Conservation (phyloP, 179 eudicot genomes). For the Drosera spatulata region DNA sequence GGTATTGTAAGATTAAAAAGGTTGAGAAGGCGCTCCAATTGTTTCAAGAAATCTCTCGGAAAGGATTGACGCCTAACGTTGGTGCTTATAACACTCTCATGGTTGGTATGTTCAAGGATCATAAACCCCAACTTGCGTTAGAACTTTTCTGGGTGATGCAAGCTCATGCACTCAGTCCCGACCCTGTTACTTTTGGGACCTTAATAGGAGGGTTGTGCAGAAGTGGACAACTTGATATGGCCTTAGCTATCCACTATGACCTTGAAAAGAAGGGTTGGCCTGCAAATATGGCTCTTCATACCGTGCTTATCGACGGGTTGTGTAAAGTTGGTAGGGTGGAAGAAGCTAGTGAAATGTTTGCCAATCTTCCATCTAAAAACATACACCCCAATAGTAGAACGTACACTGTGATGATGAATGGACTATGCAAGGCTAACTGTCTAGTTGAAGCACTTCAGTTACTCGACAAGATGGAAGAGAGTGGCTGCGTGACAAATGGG, state of each 20-base stretch:
- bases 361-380: not conserved
- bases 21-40: not conserved
- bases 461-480: not conserved
- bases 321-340: not conserved
- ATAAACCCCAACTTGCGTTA: not conserved
- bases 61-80: not conserved
- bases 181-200: not conserved
- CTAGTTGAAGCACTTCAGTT: not conserved
- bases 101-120: not conserved
- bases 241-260: not conserved
- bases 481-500: not conserved
- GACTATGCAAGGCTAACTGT: not conserved
- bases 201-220: not conserved
- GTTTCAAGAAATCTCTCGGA: not conserved
- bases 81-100: not conserved
- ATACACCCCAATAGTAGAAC: not conserved
- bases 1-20: constrained; percentile 12
- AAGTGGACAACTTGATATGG: not conserved
- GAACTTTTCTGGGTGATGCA: not conserved
- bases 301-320: not conserved
- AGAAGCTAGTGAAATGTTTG: not conserved
- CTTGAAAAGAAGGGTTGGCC: not conserved
- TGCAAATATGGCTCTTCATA: not conserved
- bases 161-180: not conserved
- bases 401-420: not conserved